Evolutionary conservation across 345 rosid genomes (phyloP).

Genomic region (Populus deltoides): DNA sequence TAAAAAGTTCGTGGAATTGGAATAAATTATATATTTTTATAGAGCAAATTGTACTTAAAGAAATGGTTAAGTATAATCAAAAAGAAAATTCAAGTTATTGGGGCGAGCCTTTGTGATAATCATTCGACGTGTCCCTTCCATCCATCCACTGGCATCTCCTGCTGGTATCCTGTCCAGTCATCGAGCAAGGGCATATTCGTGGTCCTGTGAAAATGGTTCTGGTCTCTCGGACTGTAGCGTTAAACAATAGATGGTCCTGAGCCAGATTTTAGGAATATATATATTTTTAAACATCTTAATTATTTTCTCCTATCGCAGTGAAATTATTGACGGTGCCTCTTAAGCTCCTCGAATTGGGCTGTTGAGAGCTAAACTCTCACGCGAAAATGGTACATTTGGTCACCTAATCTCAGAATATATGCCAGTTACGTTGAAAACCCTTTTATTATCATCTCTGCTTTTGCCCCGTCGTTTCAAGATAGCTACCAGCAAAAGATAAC

Average conservation of each 20-base stretch:
- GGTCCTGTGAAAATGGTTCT: slow-evolving; percentile 7
- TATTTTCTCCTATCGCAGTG: not conserved
- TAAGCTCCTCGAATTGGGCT: not conserved
- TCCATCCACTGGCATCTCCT: slow-evolving; percentile 13
- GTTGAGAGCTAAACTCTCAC: not conserved
- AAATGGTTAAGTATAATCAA: slow-evolving; percentile 12
- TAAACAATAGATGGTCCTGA: not conserved
- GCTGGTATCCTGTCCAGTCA: slow-evolving; percentile 7
- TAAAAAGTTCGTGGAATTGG: not conserved
- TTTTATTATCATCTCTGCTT: not conserved
- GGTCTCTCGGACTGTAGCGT: not conserved
- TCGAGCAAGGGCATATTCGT: slow-evolving; percentile 10
- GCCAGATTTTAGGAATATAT: not conserved
- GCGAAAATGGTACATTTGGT: not conserved
- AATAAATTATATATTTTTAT: not conserved
- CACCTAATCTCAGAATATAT: not conserved
- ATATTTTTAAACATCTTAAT: not conserved
- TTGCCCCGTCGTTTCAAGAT: not conserved
- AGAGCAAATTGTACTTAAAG: not conserved
- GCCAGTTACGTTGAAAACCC: not conserved
- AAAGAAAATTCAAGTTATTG: slow-evolving; percentile 12
- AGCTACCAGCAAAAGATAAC: not conserved
- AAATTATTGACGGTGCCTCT: not conserved
- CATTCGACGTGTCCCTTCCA: slow-evolving; percentile 26
- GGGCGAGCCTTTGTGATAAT: slow-evolving; percentile 21